Percentiles rank a stretch among this genome's conserved stretches.
Evolutionary conservation across 78 protist genomes (phyloP).

Genomic region (Dictyostelium discoideum): DNA sequence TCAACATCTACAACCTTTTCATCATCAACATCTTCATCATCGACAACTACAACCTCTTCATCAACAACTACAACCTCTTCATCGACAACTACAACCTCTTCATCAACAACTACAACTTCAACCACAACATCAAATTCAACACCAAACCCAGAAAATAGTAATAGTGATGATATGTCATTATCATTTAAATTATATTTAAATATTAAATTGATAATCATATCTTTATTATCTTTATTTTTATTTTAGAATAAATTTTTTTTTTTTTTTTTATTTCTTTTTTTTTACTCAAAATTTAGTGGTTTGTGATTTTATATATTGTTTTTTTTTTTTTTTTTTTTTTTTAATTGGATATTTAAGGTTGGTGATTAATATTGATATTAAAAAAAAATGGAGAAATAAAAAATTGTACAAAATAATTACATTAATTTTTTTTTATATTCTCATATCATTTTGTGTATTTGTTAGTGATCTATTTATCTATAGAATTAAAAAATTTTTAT

Average conservation of each 20-base stretch:
- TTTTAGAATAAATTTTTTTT: too few relatives aligned
- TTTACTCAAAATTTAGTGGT: too few relatives aligned
- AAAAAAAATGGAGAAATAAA: too few relatives aligned
- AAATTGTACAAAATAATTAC: too few relatives aligned
- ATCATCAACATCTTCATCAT: not conserved
- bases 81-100: not conserved
- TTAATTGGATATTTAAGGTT: too few relatives aligned
- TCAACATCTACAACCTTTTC: not conserved
- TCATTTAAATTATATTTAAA: not conserved
- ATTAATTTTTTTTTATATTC: too few relatives aligned
- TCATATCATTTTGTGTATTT: too few relatives aligned
- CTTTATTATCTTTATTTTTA: not conserved
- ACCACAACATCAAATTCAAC: not conserved
- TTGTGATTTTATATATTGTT: too few relatives aligned
- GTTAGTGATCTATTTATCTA: too few relatives aligned
- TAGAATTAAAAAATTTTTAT: too few relatives aligned
- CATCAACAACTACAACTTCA: not conserved
- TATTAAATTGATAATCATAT: not conserved
- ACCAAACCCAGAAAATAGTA: not conserved
- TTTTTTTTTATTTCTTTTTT: too few relatives aligned
- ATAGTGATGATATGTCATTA: not conserved
- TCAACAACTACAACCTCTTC: not conserved
- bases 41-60: not conserved
- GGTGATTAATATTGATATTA: too few relatives aligned
- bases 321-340: not conserved